Percentiles rank a stretch among this genome's conserved stretches.
These are phyloP conservation scores for Globisporangium heterothallicum DNA, from an alignment of 352 stramenopile genomes.

Conservation along the genomic window DNA sequence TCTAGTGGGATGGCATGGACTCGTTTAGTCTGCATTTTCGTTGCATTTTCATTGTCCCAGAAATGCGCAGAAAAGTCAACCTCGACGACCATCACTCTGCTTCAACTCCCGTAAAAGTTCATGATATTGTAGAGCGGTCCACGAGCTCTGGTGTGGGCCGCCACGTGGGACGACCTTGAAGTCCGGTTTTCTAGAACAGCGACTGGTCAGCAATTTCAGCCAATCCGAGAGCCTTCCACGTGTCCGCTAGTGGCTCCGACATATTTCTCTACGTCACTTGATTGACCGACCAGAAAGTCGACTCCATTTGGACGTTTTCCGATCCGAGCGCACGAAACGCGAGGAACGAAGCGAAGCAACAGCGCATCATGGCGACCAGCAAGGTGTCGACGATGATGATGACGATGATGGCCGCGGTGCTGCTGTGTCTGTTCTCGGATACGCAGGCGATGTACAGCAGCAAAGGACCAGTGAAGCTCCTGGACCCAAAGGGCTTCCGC, in stretches of 20 bases:
- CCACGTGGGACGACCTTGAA: slow-evolving; percentile 3
- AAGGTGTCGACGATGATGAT: slow-evolving; percentile 16
- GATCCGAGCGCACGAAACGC: background rate
- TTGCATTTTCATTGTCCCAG: background rate
- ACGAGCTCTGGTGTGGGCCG: background rate
- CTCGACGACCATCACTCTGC: slow-evolving; percentile 7
- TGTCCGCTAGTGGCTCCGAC: too few relatives aligned
- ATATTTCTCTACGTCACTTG: background rate
- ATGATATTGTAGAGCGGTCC: background rate
- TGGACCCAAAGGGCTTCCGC: slow-evolving; percentile 67
- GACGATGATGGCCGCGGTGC: slow-evolving; percentile 18
- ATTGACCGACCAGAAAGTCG: background rate
- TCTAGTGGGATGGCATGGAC: too few relatives aligned
- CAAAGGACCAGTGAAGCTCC: slow-evolving; percentile 58
- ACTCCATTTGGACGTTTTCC: slow-evolving; percentile 10
- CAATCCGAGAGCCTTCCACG: slow-evolving; percentile 10
- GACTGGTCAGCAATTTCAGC: slow-evolving; percentile 12
- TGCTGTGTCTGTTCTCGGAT: slow-evolving; percentile 23
- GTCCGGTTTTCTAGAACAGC: slow-evolving; percentile 7
- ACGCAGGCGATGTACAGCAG: slow-evolving; percentile 56
- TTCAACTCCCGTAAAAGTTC: background rate
- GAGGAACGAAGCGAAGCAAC: slow-evolving; percentile 5
- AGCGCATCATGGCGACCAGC: slow-evolving; percentile 14
- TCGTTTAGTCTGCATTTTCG: background rate
- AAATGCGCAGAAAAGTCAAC: background rate